phyloP scores from a whole-genome alignment of 768 basidiomycete species.

The Podaxis mareebaensis region DNA sequence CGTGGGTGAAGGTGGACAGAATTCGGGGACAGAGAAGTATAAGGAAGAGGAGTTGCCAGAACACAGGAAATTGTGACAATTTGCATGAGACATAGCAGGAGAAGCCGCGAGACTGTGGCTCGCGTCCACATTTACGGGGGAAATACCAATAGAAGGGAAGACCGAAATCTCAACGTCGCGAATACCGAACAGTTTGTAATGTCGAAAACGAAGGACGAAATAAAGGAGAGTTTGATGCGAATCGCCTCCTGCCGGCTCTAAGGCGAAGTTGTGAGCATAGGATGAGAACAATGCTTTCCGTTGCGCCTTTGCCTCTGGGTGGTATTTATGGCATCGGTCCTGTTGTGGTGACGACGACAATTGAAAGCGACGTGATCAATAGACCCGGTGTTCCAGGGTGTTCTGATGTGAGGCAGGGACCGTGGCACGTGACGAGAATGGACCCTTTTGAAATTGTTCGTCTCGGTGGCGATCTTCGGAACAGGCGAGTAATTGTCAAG shows the following conservation, averaged over 20 bases:
- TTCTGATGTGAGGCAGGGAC: constrained; percentile 2
- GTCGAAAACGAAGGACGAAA: constrained; percentile 1
- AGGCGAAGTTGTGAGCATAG: neutral
- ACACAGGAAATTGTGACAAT: constrained; percentile 2
- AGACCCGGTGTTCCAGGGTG: neutral
- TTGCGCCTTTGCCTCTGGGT: neutral
- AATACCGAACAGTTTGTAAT: neutral
- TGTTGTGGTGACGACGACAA: constrained; percentile 7
- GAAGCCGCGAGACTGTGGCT: constrained; percentile 9
- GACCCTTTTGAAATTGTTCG: neutral
- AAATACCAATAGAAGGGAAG: neutral
- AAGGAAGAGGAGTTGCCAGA: constrained; percentile 6
- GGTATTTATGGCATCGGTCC: constrained; percentile 2
- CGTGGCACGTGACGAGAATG: neutral
- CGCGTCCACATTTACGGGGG: constrained; percentile 7
- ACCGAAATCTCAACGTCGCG: neutral
- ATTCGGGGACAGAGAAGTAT: neutral
- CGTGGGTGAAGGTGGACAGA: constrained; percentile 1
- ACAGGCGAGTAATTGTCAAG: neutral
- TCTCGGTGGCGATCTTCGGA: neutral
- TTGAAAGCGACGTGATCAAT: constrained; percentile 6
- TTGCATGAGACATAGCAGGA: neutral
- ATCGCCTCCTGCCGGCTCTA: neutral
- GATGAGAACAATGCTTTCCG: neutral
- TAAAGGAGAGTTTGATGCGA: neutral